These are phyloP conservation scores for Hypoxylon cercidicola DNA, from an alignment of 495 filamentous ascomycete species.

Conservation along the genomic window DNA sequence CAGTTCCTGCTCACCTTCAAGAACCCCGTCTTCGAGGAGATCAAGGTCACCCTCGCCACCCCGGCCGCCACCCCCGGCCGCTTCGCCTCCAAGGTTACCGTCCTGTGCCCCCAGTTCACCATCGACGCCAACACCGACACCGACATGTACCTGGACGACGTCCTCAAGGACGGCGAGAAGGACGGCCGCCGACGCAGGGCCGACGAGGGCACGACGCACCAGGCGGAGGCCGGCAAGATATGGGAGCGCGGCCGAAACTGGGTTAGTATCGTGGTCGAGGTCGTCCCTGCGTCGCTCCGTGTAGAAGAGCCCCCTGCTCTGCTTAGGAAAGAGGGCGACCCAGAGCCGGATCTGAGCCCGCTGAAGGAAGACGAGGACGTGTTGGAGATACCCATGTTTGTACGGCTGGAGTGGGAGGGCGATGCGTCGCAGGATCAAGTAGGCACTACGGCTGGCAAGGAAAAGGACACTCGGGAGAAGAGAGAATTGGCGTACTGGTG, in stretches of 20 bases:
- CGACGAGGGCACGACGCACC: slow-evolving; percentile 57
- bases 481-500: slow-evolving; percentile 95
- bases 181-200: slow-evolving; percentile 52
- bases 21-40: slow-evolving; percentile 92
- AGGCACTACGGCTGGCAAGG: slow-evolving; percentile 48
- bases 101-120: slow-evolving; percentile 93
- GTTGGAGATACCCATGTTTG: slow-evolving; percentile 94
- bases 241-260: slow-evolving; percentile 96
- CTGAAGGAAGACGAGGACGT: slow-evolving; percentile 82
- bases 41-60: slow-evolving; percentile 88
- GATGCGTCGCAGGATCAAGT: slow-evolving; percentile 76
- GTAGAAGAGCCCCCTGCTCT: slow-evolving; percentile 37
- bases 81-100: slow-evolving; percentile 82
- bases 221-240: slow-evolving; percentile 90
- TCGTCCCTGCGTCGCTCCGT: slow-evolving; percentile 73
- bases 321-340: slow-evolving; percentile 40
- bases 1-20: slow-evolving; percentile 89
- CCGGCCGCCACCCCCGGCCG: slow-evolving; percentile 81
- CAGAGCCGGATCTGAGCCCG: slow-evolving; percentile 43
- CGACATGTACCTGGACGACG: slow-evolving; percentile 81
- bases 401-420: slow-evolving; percentile 90
- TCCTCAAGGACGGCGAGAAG: slow-evolving; percentile 64
- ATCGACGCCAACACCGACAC: slow-evolving; percentile 95
- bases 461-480: slow-evolving; percentile 59
- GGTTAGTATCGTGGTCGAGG: slow-evolving; percentile 90